These are phyloP conservation scores for Cyberlindnera amylophila DNA, from an alignment of 805 yeast genomes.

Conservation along the genomic window DNA sequence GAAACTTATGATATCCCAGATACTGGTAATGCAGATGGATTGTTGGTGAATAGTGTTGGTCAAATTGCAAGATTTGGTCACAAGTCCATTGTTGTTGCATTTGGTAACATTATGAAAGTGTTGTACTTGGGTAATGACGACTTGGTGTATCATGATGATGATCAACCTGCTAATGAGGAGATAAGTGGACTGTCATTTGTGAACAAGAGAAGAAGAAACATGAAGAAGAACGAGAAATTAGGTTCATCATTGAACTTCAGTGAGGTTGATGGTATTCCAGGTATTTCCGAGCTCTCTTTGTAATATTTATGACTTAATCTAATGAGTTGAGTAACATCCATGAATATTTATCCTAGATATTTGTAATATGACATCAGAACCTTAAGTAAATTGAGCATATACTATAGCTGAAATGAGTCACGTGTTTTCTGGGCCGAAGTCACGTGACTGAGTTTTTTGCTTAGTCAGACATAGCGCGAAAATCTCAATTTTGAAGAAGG, in stretches of 20 bases:
- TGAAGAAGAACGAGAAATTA: conserved; percentile 15
- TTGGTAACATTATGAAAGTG: conserved; percentile 70
- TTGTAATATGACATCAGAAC: too few species aligned
- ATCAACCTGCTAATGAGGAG: conserved; percentile 36
- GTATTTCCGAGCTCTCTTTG: conserved; percentile 20
- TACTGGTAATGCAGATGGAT: conserved; percentile 36
- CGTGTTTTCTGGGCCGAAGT: too few species aligned
- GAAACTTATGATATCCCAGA: conserved; percentile 56
- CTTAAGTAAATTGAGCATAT: too few species aligned
- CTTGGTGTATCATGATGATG: conserved; percentile 55
- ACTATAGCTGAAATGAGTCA: too few species aligned
- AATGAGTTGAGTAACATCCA: too few species aligned
- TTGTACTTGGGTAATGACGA: conserved; percentile 75
- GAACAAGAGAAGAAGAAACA: conserved; percentile 43
- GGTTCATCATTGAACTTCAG: conserved; percentile 19
- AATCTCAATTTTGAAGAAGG: conserved; percentile 28
- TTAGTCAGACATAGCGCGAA: too few species aligned
- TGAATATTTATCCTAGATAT: too few species aligned
- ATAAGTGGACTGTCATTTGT: conserved; percentile 49
- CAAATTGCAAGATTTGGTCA: conserved; percentile 71
- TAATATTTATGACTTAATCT: conserved; percentile 1
- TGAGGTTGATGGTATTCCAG: conserved; percentile 24
- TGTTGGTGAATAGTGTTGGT: conserved; percentile 53
- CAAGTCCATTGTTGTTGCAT: conserved; percentile 69
- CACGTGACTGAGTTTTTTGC: too few species aligned